These are phyloP conservation scores for Aspergillus spinulosporus DNA, from an alignment of 2,329 filamentous ascomycete genomes.

Conservation along the genomic window DNA sequence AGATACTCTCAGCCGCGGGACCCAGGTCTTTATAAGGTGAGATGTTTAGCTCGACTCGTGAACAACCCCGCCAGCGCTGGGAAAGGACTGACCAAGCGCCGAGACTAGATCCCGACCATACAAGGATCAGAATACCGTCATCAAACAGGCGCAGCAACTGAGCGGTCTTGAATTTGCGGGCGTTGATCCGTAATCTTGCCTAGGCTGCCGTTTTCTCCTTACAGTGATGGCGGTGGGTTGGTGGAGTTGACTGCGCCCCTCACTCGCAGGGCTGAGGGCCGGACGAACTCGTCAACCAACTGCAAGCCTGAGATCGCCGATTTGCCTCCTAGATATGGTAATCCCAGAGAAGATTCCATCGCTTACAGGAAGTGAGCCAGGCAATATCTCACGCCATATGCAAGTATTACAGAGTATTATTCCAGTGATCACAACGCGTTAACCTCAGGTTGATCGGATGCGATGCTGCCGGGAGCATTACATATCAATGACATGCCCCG, in stretches of 20 bases:
- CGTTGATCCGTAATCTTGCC: not conserved
- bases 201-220: constrained; percentile 12
- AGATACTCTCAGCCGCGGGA: too few species aligned
- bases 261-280: constrained; percentile 15
- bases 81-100: not conserved
- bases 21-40: too few species aligned
- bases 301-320: not conserved
- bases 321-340: not conserved
- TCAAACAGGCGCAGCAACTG: constrained; percentile 11
- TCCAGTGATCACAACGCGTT: not conserved
- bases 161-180: not conserved
- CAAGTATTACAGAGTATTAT: not conserved
- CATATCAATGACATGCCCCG: not conserved
- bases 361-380: not conserved
- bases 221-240: constrained; percentile 5
- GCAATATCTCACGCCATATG: constrained; percentile 6
- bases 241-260: constrained; percentile 9
- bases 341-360: not conserved
- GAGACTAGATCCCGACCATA: constrained; percentile 4
- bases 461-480: constrained; percentile 8
- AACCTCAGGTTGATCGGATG: not conserved
- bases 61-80: too few species aligned
- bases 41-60: too few species aligned
- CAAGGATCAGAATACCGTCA: constrained; percentile 5
- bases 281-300: not conserved